phyloP scores from a whole-genome alignment of 208 protist genomes.

The Trypanosoma platydactyli region DNA sequence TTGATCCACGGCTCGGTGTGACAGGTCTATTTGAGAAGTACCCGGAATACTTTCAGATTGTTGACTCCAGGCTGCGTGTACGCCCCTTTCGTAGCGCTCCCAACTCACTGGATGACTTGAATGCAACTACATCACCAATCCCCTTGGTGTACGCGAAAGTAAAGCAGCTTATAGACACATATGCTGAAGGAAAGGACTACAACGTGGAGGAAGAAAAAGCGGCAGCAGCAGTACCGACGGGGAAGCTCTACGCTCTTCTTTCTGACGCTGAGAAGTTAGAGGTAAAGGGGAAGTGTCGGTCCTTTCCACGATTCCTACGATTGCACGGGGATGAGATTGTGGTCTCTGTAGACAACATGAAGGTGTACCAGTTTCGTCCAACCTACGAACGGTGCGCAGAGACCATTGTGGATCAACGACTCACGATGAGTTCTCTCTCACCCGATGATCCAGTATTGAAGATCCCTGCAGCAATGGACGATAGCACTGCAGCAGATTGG shows the following conservation, averaged over 20 bases:
- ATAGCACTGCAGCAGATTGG: slow-evolving; percentile 60
- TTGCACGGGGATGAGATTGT: slow-evolving; percentile 76
- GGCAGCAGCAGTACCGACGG: slow-evolving; percentile 61
- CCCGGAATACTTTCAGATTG: slow-evolving; percentile 86
- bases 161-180: slow-evolving; percentile 39
- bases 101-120: slow-evolving; percentile 65
- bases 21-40: slow-evolving; percentile 85
- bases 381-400: slow-evolving; percentile 82
- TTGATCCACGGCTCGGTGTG: slow-evolving; percentile 76
- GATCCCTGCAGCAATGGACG: slow-evolving; percentile 62
- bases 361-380: slow-evolving; percentile 63
- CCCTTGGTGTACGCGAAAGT: slow-evolving; percentile 60
- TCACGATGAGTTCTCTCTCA: slow-evolving; percentile 46
- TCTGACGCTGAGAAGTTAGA: slow-evolving; percentile 46
- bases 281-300: slow-evolving; percentile 61
- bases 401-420: slow-evolving; percentile 63
- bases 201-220: slow-evolving; percentile 36
- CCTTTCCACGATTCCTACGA: slow-evolving; percentile 82
- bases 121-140: slow-evolving; percentile 52
- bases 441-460: slow-evolving; percentile 68
- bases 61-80: slow-evolving; percentile 63
- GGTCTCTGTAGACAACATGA: slow-evolving; percentile 74
- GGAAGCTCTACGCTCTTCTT: slow-evolving; percentile 67
- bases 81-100: slow-evolving; percentile 74
- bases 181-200: slow-evolving; percentile 69